Percentiles rank a stretch among this genome's conserved stretches.
phyloP scores from a whole-genome alignment of 345 rosid species.

The Hibiscus tridactylites region DNA sequence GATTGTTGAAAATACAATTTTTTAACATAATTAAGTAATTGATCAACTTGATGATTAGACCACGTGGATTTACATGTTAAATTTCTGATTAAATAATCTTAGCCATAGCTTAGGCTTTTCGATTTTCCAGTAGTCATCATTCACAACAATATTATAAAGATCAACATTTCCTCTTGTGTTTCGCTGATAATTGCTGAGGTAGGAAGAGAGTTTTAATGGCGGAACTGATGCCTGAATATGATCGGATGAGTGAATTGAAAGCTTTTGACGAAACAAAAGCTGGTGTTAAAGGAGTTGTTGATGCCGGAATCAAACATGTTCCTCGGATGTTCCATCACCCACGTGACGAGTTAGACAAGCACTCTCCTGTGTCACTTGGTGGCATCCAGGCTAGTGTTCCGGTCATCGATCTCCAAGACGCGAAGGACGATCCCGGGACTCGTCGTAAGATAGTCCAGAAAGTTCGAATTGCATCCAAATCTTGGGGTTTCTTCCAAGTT shows the following conservation, averaged over 20 bases:
- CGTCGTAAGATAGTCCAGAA: background rate
- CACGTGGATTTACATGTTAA: too few species aligned
- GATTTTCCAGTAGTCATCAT: too few species aligned
- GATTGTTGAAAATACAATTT: too few species aligned
- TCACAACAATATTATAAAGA: too few species aligned
- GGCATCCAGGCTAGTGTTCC: constrained; percentile 19
- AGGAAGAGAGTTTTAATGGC: too few species aligned
- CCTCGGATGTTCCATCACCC: constrained; percentile 23
- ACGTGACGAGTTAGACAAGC: background rate
- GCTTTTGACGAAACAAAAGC: constrained; percentile 23
- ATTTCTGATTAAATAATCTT: too few species aligned
- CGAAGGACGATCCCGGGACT: background rate
- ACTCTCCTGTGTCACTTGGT: background rate
- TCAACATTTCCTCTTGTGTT: too few species aligned
- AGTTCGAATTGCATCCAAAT: constrained; percentile 16
- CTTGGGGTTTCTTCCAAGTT: constrained; percentile 27
- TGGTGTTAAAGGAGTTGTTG: constrained; percentile 21
- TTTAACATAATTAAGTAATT: too few species aligned
- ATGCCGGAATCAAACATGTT: constrained; percentile 12
- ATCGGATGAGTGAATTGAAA: constrained; percentile 11
- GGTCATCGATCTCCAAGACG: constrained; percentile 25
- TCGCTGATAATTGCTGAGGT: background rate
- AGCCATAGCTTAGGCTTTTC: too few species aligned
- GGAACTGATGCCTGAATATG: background rate
- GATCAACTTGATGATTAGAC: too few species aligned